Evolutionary conservation across 148 eudicot species (phyloP), one percentile per base, ranked within the genome.

Genomic region (Nepenthes gracilis): DNA sequence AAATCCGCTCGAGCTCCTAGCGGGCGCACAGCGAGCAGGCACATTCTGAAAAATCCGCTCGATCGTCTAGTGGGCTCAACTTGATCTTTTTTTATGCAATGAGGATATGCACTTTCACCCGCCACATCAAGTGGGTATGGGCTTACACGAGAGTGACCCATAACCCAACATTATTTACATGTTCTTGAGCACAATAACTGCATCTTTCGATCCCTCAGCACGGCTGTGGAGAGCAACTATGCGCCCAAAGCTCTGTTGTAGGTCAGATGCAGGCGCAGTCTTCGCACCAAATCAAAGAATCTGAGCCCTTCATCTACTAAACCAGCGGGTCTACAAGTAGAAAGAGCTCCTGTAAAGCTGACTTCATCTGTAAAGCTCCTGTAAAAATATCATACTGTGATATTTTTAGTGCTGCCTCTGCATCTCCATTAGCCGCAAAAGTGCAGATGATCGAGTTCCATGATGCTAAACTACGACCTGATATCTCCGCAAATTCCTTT

Each of bases 251-350:
- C 59, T 85, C 90, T 9, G 79, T 81, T 47, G 81, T 63, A 15
- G 86, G 84, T 33, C 57, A 59, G 48, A 85, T 49, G 2, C 67
- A 72, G 23, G 62, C 79, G 59, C 15, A 67, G 69, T 43, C 64
- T 60, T 57, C 65, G 62, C 90, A 85, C 81, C 12, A 57, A 62
- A 2, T 74, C 58, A 36, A 81, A 79, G 45, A 74, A 68, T 13
- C 61, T 51, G 9, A 77, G 66, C 43, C 90, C 90, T 53, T 70
- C 70, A 3, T 75, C 69, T 1, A 85, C 79, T 12, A 85, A 73
- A 61, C 90, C 90, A 6, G 78, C 78, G 47, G 81, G 90, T 62
- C 86, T 81, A 62, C 90, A 85, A 3, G 90, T 86, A 33, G 84
- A 70, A 7, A 85, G 80, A 58, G 74, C 86, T 14, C 79, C 86